Percentiles rank a stretch among this genome's conserved stretches.
These are phyloP conservation scores for Potentilla sterilis DNA, from an alignment of 306 rosid genomes.

Conservation along the genomic window DNA sequence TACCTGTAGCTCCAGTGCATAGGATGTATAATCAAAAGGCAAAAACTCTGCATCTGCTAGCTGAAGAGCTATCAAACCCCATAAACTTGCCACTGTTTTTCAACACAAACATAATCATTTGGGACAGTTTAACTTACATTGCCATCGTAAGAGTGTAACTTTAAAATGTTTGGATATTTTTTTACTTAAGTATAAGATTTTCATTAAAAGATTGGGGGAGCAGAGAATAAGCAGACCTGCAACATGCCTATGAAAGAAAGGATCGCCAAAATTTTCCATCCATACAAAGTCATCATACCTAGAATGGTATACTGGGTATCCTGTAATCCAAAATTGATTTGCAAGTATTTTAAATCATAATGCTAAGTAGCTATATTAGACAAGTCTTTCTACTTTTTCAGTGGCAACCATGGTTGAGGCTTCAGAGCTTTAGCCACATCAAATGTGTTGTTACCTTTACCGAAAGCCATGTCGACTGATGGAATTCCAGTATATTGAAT, in stretches of 20 bases:
- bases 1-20: slow-evolving; percentile 10
- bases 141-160: not conserved
- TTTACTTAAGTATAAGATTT: not conserved
- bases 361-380: not conserved
- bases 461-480: slow-evolving; percentile 44
- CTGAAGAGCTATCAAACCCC: slow-evolving; percentile 77
- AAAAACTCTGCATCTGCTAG: slow-evolving; percentile 24
- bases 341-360: not conserved
- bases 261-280: slow-evolving; percentile 80
- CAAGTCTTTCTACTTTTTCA: not conserved
- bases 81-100: slow-evolving; percentile 61
- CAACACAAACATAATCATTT: not conserved
- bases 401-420: not conserved
- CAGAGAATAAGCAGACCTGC: slow-evolving; percentile 48
- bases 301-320: slow-evolving; percentile 67
- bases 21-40: slow-evolving; percentile 17
- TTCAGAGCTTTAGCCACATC: not conserved
- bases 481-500: slow-evolving; percentile 81
- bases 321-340: slow-evolving; percentile 29
- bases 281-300: slow-evolving; percentile 68
- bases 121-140: not conserved
- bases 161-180: too few species aligned
- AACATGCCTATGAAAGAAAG: slow-evolving; percentile 68
- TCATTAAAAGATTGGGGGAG: not conserved
- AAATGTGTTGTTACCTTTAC: slow-evolving; percentile 40